Evolutionary conservation across 2,329 filamentous ascomycete species (phyloP).

Genomic region (Clonostachys rosea): DNA sequence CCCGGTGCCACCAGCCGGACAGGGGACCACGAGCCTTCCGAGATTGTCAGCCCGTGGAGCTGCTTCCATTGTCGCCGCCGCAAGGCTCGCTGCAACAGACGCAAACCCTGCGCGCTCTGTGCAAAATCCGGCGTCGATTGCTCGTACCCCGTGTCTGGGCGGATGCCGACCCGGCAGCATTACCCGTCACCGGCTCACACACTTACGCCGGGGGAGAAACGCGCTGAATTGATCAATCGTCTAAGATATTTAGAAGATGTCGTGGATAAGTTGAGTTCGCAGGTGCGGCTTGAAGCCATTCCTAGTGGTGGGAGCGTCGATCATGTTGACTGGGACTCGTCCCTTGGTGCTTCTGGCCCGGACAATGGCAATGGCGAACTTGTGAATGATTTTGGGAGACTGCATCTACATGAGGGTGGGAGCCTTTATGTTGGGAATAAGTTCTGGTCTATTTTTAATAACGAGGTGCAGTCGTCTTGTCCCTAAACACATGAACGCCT

Average conservation of each 20-base stretch:
- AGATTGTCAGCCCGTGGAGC: slow-evolving; percentile 12
- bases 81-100: slow-evolving; percentile 20
- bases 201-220: slow-evolving; percentile 6
- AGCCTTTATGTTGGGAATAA: slow-evolving; percentile 17
- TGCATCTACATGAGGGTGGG: slow-evolving; percentile 7
- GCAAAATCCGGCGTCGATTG: slow-evolving; percentile 16
- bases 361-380: slow-evolving; percentile 18
- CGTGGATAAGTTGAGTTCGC: slow-evolving; percentile 19
- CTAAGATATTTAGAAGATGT: slow-evolving; percentile 19
- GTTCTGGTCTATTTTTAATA: slow-evolving; percentile 23
- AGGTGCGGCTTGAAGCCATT: slow-evolving; percentile 15
- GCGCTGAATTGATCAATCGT: slow-evolving; percentile 18
- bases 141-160: slow-evolving; percentile 21
- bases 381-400: slow-evolving; percentile 7
- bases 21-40: no score
- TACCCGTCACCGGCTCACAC: no score
- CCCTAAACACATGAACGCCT: slow-evolving; percentile 7
- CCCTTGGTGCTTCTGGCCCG: slow-evolving; percentile 2
- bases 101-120: slow-evolving; percentile 19
- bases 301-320: neutral
- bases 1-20: no score
- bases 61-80: slow-evolving; percentile 21
- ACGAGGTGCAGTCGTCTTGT: slow-evolving; percentile 14
- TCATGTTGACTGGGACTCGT: neutral
- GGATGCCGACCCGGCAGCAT: slow-evolving; percentile 16